Percentiles rank a stretch among this genome's conserved stretches.
These are phyloP conservation scores for Alloascoidea africana DNA, from an alignment of 805 yeast genomes.

Conservation along the genomic window DNA sequence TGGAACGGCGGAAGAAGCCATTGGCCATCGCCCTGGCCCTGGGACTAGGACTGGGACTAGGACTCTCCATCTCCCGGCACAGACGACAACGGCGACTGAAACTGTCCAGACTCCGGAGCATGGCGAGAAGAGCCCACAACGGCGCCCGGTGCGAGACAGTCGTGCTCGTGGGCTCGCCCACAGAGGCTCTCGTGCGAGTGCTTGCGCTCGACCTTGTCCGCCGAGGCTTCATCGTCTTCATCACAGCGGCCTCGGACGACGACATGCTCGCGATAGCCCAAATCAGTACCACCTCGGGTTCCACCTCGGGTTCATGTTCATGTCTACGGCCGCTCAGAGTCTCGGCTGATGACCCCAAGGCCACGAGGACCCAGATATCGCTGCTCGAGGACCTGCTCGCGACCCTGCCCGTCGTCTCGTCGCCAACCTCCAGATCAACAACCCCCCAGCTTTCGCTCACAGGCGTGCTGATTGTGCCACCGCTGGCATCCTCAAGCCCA, in stretches of 20 bases:
- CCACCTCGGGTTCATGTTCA: no score
- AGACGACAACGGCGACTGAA: conserved; percentile 2
- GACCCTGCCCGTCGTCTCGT: no score
- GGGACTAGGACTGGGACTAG: neutral
- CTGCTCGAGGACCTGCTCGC: no score
- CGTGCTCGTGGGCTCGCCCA: conserved; percentile 60
- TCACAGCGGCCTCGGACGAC: no score
- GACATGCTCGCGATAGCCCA: no score
- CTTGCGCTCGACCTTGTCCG: conserved; percentile 61
- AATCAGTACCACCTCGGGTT: no score
- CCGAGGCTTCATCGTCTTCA: conserved; percentile 70
- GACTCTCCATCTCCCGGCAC: neutral
- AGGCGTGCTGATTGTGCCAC: conserved; percentile 59
- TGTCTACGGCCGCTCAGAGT: no score
- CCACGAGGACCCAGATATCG: no score
- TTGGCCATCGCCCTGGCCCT: neutral
- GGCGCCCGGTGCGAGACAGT: conserved; percentile 71
- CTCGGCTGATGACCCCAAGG: no score
- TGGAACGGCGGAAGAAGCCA: neutral
- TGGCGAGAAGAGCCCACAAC: conserved; percentile 46
- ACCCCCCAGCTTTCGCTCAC: conserved; percentile 39
- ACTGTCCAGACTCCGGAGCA: conserved; percentile 22
- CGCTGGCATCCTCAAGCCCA: conserved; percentile 48
- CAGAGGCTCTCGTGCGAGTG: conserved; percentile 55
- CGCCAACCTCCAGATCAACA: no score